phyloP scores from a whole-genome alignment of 2,329 filamentous ascomycete genomes.

The Metarhizium robertsii region DNA sequence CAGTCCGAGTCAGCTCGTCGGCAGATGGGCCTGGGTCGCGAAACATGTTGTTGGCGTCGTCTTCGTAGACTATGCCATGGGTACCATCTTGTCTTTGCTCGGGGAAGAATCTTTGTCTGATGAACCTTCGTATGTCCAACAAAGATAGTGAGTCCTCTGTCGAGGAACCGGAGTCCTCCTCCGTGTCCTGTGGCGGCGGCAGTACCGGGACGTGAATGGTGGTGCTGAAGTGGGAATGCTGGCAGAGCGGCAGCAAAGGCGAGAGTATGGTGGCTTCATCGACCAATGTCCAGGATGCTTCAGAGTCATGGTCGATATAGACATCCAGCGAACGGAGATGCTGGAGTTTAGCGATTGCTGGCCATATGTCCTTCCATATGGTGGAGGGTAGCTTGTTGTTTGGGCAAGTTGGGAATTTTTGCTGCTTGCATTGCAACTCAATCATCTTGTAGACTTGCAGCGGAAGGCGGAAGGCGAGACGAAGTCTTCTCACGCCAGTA shows the following conservation, averaged over 20 bases:
- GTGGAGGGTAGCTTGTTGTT: background rate
- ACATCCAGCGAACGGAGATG: constrained; percentile 2
- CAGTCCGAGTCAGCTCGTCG: constrained; percentile 1
- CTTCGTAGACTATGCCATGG: constrained; percentile 6
- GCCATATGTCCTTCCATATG: constrained; percentile 2
- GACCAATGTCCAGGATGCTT: constrained; percentile 5
- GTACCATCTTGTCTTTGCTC: constrained; percentile 5
- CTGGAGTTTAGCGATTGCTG: background rate
- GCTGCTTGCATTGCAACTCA: background rate
- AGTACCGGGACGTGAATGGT: constrained; percentile 1
- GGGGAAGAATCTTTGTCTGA: constrained; percentile 5
- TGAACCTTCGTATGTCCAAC: background rate
- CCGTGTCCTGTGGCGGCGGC: background rate
- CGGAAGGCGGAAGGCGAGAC: constrained; percentile 1
- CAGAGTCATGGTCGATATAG: constrained; percentile 6
- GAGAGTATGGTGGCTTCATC: constrained; percentile 3
- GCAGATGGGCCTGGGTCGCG: background rate
- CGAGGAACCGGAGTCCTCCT: background rate
- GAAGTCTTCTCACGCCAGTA: background rate
- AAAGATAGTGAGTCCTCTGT: background rate
- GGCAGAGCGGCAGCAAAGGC: background rate
- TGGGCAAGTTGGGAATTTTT: background rate
- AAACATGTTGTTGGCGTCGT: constrained; percentile 5
- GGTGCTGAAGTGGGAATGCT: background rate
- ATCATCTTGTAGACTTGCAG: constrained; percentile 1